Base-by-base conservation (phyloP, 805 yeast species). In the Blastobotrys terrestris region DNA sequence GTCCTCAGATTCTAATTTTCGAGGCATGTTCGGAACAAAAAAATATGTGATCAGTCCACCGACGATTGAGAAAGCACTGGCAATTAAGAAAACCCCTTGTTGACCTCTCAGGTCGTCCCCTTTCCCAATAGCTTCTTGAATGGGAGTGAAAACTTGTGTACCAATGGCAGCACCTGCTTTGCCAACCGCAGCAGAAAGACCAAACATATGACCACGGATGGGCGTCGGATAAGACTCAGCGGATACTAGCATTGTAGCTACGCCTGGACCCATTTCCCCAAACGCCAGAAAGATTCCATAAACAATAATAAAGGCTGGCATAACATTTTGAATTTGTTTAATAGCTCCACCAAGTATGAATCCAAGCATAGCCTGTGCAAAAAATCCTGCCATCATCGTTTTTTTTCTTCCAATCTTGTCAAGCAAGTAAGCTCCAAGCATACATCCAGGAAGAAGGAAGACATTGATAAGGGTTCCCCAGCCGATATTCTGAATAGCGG, bases 211-310 rank as follows among this genome's bases (percentile, higher is more conserved):
- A 55, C 96, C 97, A 73, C 97, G 83, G 52, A 89, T 77, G 18
- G 95, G 83, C 5, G 96, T 84, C 45, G 96, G 85, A 48, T 83
- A 78, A 3, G 95, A 84, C 69, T 90, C 89, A 40, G 96, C 78
- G n/a, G 96, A 94, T 55, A 90, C 74, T 54, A 86, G 71, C 59
- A 96, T 96, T 65, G 85, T 84, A 70, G 86, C 88, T 70, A 88
- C 87, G 71, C 97, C 97, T 8, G 95, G 90, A 31, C 96, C 95
- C 68, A 90, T 85, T 69, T 91, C 96, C 62, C 97, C 97, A 48
- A 87, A 75, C 3, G 95, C 77, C 67, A 81, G 73, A 67, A 89
- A 90, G 58, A 91, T 81, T 72, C 97, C 97, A 66, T 85, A 91
- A 26, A 85, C 84, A 43, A 89, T 92, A 48, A 83, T 85, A 61